These are phyloP conservation scores for Cutaneotrichosporon sp. DNA, from an alignment of 1,284 basidiomycete species.

Conservation along the genomic window DNA sequence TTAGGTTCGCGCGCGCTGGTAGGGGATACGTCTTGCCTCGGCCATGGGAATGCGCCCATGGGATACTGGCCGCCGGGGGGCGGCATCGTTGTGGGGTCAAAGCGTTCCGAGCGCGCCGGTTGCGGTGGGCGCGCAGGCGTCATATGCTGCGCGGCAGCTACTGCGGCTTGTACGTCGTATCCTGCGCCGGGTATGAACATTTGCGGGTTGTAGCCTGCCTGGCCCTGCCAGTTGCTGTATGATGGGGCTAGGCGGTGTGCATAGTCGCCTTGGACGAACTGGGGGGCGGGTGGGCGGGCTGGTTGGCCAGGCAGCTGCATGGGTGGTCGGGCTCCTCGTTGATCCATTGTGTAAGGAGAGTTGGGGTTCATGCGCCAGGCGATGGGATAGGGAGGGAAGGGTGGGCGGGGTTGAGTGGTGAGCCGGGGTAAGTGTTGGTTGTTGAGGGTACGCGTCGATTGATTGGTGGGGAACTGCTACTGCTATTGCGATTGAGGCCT, in stretches of 20 bases:
- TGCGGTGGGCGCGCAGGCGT: background rate
- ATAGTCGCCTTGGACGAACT: background rate
- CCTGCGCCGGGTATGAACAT: background rate
- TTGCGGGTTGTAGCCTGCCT: background rate
- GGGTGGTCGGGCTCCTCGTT: background rate
- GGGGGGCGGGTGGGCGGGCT: background rate
- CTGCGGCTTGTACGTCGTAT: background rate
- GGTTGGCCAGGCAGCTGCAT: background rate
- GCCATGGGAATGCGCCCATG: background rate
- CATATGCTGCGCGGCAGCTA: background rate
- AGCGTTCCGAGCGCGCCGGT: background rate
- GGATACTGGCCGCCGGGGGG: background rate
- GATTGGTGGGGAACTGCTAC: too few species aligned
- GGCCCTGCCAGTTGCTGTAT: background rate
- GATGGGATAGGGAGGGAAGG: background rate
- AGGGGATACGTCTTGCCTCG: slow-evolving; percentile 1
- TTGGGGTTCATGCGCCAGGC: background rate
- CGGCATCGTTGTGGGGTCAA: background rate
- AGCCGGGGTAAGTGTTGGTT: background rate
- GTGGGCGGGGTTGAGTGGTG: background rate
- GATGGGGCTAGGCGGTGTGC: background rate
- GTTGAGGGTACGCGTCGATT: too few species aligned
- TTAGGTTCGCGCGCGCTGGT: background rate
- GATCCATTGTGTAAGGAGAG: background rate
- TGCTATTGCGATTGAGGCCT: too few species aligned